A percentile compares a stretch with the other conserved stretches of the same genome.
phyloP scores from a whole-genome alignment of 2,329 filamentous ascomycete species.

The Diaporthe amygdali region DNA sequence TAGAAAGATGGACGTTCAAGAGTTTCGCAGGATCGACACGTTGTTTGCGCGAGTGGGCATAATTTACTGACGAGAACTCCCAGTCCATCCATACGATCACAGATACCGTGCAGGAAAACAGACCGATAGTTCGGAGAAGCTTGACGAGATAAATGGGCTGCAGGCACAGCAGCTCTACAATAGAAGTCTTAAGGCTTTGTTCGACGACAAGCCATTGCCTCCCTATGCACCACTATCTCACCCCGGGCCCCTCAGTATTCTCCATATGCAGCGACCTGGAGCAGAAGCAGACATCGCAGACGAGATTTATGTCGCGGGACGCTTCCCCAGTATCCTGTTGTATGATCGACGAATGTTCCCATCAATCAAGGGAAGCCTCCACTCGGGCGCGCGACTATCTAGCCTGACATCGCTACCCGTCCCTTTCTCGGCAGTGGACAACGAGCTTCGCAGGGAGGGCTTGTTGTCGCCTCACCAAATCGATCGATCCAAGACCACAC shows the following conservation, averaged over 20 bases:
- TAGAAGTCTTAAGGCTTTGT: slow-evolving; percentile 41
- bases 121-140: slow-evolving; percentile 40
- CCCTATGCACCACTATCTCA: slow-evolving; percentile 77
- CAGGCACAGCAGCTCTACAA: slow-evolving; percentile 37
- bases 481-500: slow-evolving; percentile 54
- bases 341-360: slow-evolving; percentile 91
- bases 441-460: slow-evolving; percentile 61
- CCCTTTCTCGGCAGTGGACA: slow-evolving; percentile 67
- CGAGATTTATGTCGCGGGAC: slow-evolving; percentile 86
- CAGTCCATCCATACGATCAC: slow-evolving; percentile 80
- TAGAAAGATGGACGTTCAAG: not conserved
- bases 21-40: not conserved
- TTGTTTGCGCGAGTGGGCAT: not conserved
- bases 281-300: slow-evolving; percentile 63
- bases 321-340: slow-evolving; percentile 86
- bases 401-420: slow-evolving; percentile 73
- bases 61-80: not conserved
- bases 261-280: slow-evolving; percentile 71
- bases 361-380: slow-evolving; percentile 75
- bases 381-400: slow-evolving; percentile 82
- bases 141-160: slow-evolving; percentile 39
- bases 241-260: slow-evolving; percentile 80
- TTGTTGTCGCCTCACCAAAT: slow-evolving; percentile 61
- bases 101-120: slow-evolving; percentile 48
- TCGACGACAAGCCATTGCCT: slow-evolving; percentile 58